These are phyloP conservation scores for Kluyveromyces wickerhamii DNA, from an alignment of 805 yeast species.

Conservation along the genomic window DNA sequence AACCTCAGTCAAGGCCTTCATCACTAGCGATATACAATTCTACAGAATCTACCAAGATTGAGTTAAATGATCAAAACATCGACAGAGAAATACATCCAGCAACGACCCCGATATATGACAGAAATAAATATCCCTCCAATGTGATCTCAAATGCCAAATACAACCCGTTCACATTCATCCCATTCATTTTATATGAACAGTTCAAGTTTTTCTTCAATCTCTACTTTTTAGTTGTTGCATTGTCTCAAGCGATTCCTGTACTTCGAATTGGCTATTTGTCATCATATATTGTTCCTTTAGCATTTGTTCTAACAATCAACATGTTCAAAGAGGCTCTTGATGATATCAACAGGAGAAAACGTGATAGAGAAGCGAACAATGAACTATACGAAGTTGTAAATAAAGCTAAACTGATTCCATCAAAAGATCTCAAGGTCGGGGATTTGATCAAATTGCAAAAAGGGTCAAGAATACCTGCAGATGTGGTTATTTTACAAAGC, in stretches of 20 bases:
- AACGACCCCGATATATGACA: constrained; percentile 31
- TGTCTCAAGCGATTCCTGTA: constrained; percentile 86
- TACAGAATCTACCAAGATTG: constrained; percentile 11
- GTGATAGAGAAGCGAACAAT: constrained; percentile 83
- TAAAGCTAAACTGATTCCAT: constrained; percentile 36
- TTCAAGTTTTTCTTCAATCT: constrained; percentile 94
- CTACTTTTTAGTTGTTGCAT: constrained; percentile 85
- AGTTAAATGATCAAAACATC: constrained; percentile 23
- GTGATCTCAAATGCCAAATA: constrained; percentile 92
- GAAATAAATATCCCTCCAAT: constrained; percentile 47
- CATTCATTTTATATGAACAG: constrained; percentile 86
- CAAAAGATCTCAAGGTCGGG: constrained; percentile 72
- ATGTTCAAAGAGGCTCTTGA: constrained; percentile 95
- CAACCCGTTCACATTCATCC: constrained; percentile 79
- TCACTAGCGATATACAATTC: not conserved
- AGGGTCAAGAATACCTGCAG: constrained; percentile 89
- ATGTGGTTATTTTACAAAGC: constrained; percentile 75
- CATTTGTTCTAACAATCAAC: constrained; percentile 84
- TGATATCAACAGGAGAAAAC: constrained; percentile 80
- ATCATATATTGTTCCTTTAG: constrained; percentile 89
- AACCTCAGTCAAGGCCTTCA: not conserved
- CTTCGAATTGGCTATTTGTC: constrained; percentile 89
- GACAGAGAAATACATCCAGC: constrained; percentile 39
- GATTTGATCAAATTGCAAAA: constrained; percentile 74
- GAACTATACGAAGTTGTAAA: constrained; percentile 71